Evolutionary conservation across 805 yeast genomes (phyloP), one percentile per base, ranked within the genome.

Genomic region (Cyberlindnera japonica): DNA sequence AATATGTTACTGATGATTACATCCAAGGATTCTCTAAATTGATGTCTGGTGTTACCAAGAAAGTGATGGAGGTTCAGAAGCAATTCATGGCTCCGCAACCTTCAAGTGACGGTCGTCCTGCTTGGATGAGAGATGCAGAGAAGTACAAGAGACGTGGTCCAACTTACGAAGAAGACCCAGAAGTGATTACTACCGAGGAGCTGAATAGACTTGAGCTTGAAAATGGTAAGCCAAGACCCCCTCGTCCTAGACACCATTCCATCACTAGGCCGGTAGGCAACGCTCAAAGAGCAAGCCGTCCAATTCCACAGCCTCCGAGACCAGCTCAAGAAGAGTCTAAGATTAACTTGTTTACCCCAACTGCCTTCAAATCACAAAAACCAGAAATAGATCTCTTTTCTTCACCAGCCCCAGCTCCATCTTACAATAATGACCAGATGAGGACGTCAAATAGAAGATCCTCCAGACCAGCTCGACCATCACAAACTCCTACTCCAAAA

Each of bases 41-140:
- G 9, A 37, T 57, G n/a, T 43, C 49, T 6, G 46, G 48, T 16
- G 54, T 49, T 11, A 47, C 55, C 12, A 53, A 48, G 38, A 55
- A 54, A 20, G 43, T 54, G 2, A 38, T 46, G 21, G 54, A 55
- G 18, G 47, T 43, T 6, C 68, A 65, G 11, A 74, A 68, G 40
- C 51, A 54, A 19, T 44, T 57, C 11, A 45, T 55, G 33, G 31
- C 54, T 0, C 49, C 55, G 8, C 44, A 49, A 15, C 35, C 40
- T 3, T 37, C 52, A 14, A 49, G 44, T 33, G 67, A 67, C 37
- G 69, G 66, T 6, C 58, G 55, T 48, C 95, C 95, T 0, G 77
- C 81, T 2, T 86, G 95, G 95, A 81, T 86, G 89, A 71, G 65
- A 41, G 72, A 76, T 44, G 81, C 75, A 50, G 67, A 62, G 12